Evolutionary conservation across 2,329 filamentous ascomycete species (phyloP), one percentile per base, ranked within the genome.

Genomic region (Hortaea sp.): DNA sequence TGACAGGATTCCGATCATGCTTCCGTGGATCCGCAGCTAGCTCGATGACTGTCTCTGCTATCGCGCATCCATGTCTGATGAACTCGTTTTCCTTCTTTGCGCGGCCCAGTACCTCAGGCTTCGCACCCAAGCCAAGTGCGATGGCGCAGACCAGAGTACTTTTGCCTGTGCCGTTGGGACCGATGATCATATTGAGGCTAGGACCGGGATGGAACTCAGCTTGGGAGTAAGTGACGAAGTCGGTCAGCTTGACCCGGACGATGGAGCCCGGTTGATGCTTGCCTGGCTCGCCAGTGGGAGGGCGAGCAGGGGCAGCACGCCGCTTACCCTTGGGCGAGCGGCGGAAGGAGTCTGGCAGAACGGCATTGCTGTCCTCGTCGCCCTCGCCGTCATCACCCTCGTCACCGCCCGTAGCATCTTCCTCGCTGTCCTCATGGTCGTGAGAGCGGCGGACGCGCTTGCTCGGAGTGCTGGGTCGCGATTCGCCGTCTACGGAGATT

Each of bases 91-190:
- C 72, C 10, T 88, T 81, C 57, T 85, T 88, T 5, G 89, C 88
- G 50, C 92, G 82, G 11, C 90, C 92, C 11, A 98, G 76, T 58
- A 89, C 79, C 66, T 83, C 79, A 27, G 89, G 81, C 30, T 80
- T 78, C 73, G 84, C 95, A 41, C 92, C 92, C 28, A 98, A 71
- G 2, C 92, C 92, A 10, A 98, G 69, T 61, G 92, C 97, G 55
- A 98, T 94, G 39, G 92, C 92, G 67, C 92, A 98, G 39, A 98
- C 90, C 28, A 98, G 74, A 0, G 92, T 95, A 67, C 90, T 97
- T 69, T 98, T 98, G 46, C 92, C 92, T 0, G 92, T 97, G 31
- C 92, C 92, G 60, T 98, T 98, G n/a, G 92, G 92, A 0, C 92
- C 92, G 56, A 98, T 95, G 44, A 98, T 83, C 90, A 98, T 97